Percentiles rank a stretch among this genome's conserved stretches.
These are phyloP conservation scores for Albizia julibrissin DNA, from an alignment of 306 rosid genomes.

Conservation along the genomic window DNA sequence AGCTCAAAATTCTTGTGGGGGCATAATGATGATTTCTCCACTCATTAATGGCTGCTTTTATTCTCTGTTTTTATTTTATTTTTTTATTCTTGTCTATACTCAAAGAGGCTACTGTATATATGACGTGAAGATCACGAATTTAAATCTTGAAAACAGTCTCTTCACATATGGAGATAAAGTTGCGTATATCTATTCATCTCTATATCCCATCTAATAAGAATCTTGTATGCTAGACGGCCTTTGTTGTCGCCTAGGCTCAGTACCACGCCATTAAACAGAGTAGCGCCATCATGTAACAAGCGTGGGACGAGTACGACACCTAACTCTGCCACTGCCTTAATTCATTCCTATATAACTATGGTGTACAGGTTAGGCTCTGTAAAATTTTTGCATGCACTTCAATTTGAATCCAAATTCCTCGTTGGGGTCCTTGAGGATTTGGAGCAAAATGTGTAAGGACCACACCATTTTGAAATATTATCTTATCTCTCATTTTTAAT, in stretches of 20 bases:
- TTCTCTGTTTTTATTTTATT: neutral
- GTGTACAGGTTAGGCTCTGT: neutral
- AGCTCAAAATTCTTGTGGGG: constrained; percentile 18
- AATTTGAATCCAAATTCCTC: neutral
- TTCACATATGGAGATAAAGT: too few species aligned
- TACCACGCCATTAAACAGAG: neutral
- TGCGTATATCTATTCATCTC: too few species aligned
- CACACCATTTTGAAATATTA: neutral
- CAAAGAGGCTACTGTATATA: too few species aligned
- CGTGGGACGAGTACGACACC: neutral
- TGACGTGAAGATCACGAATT: too few species aligned
- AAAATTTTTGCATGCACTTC: neutral
- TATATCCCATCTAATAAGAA: too few species aligned
- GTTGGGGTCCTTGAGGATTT: neutral
- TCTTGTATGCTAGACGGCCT: fast-evolving
- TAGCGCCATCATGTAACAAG: neutral
- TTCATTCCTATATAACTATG: neutral
- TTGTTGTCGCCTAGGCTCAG: neutral
- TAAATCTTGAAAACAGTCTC: too few species aligned
- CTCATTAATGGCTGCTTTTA: constrained; percentile 5
- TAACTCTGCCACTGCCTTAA: neutral
- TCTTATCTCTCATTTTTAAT: too few species aligned
- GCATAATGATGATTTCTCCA: constrained; percentile 7
- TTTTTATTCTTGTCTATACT: neutral
- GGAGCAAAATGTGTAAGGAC: neutral